Conservation (phyloP, 2,329 filamentous ascomycete species). For the Dactylellina haptotyla region DNA sequence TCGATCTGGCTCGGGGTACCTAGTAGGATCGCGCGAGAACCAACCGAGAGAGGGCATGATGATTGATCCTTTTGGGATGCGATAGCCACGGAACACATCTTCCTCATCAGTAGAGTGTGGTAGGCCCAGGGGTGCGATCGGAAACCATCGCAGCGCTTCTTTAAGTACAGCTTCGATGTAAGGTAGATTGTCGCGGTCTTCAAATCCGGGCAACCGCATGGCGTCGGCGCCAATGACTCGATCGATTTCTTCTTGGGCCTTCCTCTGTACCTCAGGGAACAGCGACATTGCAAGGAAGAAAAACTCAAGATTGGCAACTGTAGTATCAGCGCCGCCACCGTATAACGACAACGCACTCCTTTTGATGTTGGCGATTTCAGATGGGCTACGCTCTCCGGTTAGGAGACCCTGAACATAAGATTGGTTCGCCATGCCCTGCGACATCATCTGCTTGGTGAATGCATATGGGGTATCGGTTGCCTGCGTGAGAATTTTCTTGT, state of each 20-base stretch:
- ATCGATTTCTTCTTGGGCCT: slow-evolving; percentile 66
- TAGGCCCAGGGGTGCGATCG: slow-evolving; percentile 66
- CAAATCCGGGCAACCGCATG: slow-evolving; percentile 65
- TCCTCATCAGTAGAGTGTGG: slow-evolving; percentile 64
- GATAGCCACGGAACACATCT: slow-evolving; percentile 63
- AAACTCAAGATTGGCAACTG: slow-evolving; percentile 61
- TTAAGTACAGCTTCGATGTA: slow-evolving; percentile 69
- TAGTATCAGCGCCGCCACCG: slow-evolving; percentile 64
- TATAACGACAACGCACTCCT: slow-evolving; percentile 64
- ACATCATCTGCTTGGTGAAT: slow-evolving; percentile 62
- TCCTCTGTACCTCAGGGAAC: slow-evolving; percentile 64
- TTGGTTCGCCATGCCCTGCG: slow-evolving; percentile 61
- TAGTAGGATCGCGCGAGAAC: slow-evolving; percentile 63
- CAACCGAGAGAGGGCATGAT: slow-evolving; percentile 67
- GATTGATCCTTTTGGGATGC: slow-evolving; percentile 64
- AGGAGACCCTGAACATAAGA: slow-evolving; percentile 63
- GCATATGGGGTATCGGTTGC: slow-evolving; percentile 56
- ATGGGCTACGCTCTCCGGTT: slow-evolving; percentile 62
- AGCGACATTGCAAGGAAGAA: slow-evolving; percentile 67
- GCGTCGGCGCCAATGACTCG: slow-evolving; percentile 63
- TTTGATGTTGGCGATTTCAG: slow-evolving; percentile 62
- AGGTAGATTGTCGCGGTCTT: slow-evolving; percentile 65
- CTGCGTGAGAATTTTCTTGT: slow-evolving; percentile 16
- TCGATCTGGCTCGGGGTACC: slow-evolving; percentile 58
- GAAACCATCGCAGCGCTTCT: slow-evolving; percentile 69